Conservation (phyloP, 192 early-diverging fungal genomes). For the Geosiphon pyriformis region DNA sequence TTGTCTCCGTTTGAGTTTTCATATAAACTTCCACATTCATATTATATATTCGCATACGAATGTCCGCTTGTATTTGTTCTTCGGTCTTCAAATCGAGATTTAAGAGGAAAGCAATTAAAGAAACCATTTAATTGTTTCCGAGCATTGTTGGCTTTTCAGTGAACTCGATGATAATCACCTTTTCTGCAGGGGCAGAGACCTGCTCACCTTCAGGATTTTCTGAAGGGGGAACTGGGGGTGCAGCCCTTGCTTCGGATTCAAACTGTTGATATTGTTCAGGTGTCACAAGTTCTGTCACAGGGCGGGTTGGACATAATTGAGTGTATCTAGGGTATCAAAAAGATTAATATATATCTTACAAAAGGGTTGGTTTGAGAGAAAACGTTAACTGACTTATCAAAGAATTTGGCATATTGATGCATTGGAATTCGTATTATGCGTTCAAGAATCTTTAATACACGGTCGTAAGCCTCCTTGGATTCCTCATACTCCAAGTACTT, state of each 20-base stretch:
- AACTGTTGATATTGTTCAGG: conserved; percentile 40
- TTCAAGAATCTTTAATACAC: conserved; percentile 51
- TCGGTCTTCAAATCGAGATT: conserved; percentile 35
- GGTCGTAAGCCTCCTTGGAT: conserved; percentile 33
- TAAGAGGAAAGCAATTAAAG: too few relatives aligned
- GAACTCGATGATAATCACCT: too few relatives aligned
- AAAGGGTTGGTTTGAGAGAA: background rate
- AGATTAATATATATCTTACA: background rate
- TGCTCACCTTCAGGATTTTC: conserved; percentile 22
- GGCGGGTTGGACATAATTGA: conserved; percentile 44
- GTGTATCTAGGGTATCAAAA: conserved; percentile 42
- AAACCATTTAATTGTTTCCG: too few relatives aligned
- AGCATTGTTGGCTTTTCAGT: too few relatives aligned
- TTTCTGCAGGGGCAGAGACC: conserved; percentile 13
- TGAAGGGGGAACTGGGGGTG: conserved; percentile 5
- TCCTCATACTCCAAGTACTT: conserved; percentile 53
- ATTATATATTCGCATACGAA: conserved; percentile 54
- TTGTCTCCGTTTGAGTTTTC: conserved; percentile 59
- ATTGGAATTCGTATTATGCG: conserved; percentile 66
- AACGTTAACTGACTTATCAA: conserved; percentile 51
- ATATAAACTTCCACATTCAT: conserved; percentile 54
- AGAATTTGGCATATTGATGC: conserved; percentile 67
- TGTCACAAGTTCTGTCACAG: conserved; percentile 48
- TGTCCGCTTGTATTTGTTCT: conserved; percentile 48
- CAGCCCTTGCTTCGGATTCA: conserved; percentile 30